A percentile compares a stretch with the other conserved stretches of the same genome.
These are phyloP conservation scores for Oidium heveae DNA, from an alignment of 2,329 filamentous ascomycete genomes.

Conservation along the genomic window DNA sequence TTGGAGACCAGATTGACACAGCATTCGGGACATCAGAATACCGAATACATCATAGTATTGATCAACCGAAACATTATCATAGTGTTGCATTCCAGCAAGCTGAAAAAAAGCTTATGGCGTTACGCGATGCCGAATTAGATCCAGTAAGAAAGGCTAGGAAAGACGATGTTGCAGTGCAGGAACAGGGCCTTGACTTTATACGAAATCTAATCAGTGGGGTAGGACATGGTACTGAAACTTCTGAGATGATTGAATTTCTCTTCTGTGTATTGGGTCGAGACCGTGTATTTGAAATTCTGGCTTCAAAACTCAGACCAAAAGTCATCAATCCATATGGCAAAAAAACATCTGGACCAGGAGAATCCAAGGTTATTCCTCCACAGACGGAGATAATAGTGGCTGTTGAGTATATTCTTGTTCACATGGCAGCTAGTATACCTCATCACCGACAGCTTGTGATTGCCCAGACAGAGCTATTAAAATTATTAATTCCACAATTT, in stretches of 20 bases:
- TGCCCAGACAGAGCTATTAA: constrained; percentile 50
- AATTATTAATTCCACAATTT: constrained; percentile 47
- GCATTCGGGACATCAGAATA: constrained; percentile 5
- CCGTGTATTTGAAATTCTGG: constrained; percentile 56
- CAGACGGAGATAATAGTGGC: constrained; percentile 48
- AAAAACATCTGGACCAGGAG: constrained; percentile 16
- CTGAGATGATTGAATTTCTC: constrained; percentile 64
- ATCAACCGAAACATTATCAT: constrained; percentile 6
- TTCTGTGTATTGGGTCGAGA: constrained; percentile 53
- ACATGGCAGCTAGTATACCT: constrained; percentile 63
- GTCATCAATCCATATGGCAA: constrained; percentile 27
- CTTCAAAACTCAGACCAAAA: constrained; percentile 46
- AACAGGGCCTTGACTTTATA: constrained; percentile 73
- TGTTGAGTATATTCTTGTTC: constrained; percentile 61
- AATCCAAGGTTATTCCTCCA: constrained; percentile 27
- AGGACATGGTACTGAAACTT: constrained; percentile 25
- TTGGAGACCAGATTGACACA: constrained; percentile 17
- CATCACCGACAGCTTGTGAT: constrained; percentile 56
- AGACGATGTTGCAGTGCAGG: constrained; percentile 67
- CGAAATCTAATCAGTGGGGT: constrained; percentile 57
- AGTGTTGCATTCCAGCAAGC: constrained; percentile 20
- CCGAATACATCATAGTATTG: constrained; percentile 1
- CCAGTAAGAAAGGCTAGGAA: constrained; percentile 40
- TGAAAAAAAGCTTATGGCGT: constrained; percentile 22
- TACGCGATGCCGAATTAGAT: constrained; percentile 43